These are phyloP conservation scores for Polychytrium aggregatum DNA, from an alignment of 192 early-diverging fungal species.

Conservation along the genomic window DNA sequence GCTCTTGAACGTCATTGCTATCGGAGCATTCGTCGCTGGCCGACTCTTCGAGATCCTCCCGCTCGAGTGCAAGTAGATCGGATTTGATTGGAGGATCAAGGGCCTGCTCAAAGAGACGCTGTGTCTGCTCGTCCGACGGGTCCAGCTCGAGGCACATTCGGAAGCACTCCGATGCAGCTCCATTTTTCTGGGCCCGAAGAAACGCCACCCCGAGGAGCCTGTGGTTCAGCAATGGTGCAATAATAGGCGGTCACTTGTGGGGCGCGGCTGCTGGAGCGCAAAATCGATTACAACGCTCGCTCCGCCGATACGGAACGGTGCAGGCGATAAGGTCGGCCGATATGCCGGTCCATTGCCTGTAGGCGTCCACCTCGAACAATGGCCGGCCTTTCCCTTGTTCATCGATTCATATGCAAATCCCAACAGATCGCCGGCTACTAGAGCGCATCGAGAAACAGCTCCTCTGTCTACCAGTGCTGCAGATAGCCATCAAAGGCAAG, in stretches of 20 bases:
- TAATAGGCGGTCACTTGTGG: conserved; percentile 12
- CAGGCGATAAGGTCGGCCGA: too few relatives aligned
- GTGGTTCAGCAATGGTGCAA: conserved; percentile 15
- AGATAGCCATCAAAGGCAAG: background rate
- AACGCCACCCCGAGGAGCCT: conserved; percentile 19
- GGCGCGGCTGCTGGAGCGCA: too few relatives aligned
- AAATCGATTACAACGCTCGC: too few relatives aligned
- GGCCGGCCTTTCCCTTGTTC: background rate
- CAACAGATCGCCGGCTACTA: background rate
- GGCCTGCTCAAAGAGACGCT: conserved; percentile 11
- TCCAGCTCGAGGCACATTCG: conserved; percentile 28
- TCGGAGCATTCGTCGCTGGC: too few relatives aligned
- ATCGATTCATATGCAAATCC: background rate
- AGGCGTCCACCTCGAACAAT: background rate
- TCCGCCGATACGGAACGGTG: background rate
- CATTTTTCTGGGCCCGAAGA: too few relatives aligned
- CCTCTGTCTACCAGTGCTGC: too few relatives aligned
- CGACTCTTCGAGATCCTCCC: too few relatives aligned
- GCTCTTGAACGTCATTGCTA: too few relatives aligned
- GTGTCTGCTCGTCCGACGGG: conserved; percentile 13
- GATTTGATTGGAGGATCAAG: too few relatives aligned
- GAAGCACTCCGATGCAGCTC: conserved; percentile 40
- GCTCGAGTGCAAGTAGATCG: too few relatives aligned
- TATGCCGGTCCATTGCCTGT: too few relatives aligned
- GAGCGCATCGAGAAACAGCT: background rate